A percentile compares a stretch with the other conserved stretches of the same genome.
These are phyloP conservation scores for Clonostachys rosea DNA, from an alignment of 2,329 filamentous ascomycete species.

Conservation along the genomic window DNA sequence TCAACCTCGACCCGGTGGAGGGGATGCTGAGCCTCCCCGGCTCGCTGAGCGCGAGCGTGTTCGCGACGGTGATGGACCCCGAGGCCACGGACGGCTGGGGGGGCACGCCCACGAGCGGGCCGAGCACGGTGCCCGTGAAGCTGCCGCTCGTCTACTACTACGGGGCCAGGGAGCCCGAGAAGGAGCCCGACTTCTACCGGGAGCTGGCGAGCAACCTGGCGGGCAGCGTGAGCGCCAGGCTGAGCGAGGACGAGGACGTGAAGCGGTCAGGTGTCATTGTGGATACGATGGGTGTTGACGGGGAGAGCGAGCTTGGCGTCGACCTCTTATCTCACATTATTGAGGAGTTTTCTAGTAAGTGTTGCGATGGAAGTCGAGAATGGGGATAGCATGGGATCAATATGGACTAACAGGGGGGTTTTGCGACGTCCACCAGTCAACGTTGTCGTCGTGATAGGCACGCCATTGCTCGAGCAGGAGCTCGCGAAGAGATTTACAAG, in stretches of 20 bases:
- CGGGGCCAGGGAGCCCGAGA: constrained; percentile 68
- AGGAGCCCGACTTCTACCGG: constrained; percentile 69
- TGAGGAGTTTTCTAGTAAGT: constrained; percentile 46
- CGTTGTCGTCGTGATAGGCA: constrained; percentile 77
- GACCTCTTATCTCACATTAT: constrained; percentile 77
- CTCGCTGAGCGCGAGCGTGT: constrained; percentile 79
- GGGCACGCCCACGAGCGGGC: constrained; percentile 83
- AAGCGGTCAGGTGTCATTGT: constrained; percentile 77
- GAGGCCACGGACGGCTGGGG: constrained; percentile 80
- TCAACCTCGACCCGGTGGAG: constrained; percentile 82
- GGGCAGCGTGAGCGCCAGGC: constrained; percentile 69
- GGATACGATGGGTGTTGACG: constrained; percentile 71
- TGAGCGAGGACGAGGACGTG: constrained; percentile 70
- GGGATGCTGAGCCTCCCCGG: constrained; percentile 75
- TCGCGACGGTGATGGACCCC: constrained; percentile 82
- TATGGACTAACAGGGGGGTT: constrained; percentile 23
- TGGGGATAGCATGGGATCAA: not conserved
- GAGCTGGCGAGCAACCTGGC: constrained; percentile 73
- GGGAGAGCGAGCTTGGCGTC: constrained; percentile 60
- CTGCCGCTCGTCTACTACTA: constrained; percentile 88
- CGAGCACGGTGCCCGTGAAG: constrained; percentile 84
- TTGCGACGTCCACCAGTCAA: constrained; percentile 51
- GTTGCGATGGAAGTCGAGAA: not conserved
- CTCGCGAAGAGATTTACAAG: constrained; percentile 64
- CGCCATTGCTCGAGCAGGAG: constrained; percentile 69